Conservation (phyloP, 2,329 filamentous ascomycete genomes). For the Aspergillus puulaauensis region DNA sequence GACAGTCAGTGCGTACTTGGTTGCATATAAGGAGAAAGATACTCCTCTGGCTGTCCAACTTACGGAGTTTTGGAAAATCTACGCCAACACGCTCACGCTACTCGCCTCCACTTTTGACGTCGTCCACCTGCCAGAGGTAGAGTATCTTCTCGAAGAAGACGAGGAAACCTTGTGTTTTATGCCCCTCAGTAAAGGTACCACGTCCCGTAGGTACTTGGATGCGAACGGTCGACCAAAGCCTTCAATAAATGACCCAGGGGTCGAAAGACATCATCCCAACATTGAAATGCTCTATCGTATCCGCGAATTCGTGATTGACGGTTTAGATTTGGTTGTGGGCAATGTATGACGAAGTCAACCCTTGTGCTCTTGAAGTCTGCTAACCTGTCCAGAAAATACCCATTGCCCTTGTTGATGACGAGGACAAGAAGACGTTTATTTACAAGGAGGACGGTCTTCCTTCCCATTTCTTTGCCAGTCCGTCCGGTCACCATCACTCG, state of each 20-base stretch:
- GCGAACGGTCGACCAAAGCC: constrained; percentile 48
- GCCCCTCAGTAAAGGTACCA: constrained; percentile 55
- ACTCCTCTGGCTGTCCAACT: constrained; percentile 57
- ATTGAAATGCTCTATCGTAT: constrained; percentile 68
- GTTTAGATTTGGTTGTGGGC: constrained; percentile 56
- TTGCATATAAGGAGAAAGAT: constrained; percentile 53
- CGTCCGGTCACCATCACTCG: constrained; percentile 40
- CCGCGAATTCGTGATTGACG: constrained; percentile 62
- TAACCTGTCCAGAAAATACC: constrained; percentile 45
- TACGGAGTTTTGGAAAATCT: constrained; percentile 64
- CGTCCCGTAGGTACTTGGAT: constrained; percentile 53
- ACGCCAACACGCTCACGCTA: constrained; percentile 61
- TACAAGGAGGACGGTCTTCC: constrained; percentile 55
- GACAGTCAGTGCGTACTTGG: constrained; percentile 54
- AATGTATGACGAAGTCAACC: constrained; percentile 31
- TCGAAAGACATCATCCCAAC: constrained; percentile 57
- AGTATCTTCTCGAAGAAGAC: constrained; percentile 69
- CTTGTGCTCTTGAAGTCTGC: neutral
- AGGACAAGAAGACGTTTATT: constrained; percentile 48
- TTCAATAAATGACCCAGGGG: constrained; percentile 50
- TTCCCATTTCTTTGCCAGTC: constrained; percentile 50
- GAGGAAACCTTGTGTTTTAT: constrained; percentile 65
- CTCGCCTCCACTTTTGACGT: constrained; percentile 61
- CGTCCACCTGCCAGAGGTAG: constrained; percentile 53
- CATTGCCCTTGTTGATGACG: constrained; percentile 47